Base-by-base conservation (phyloP, 208 protist genomes). In the Trypanosoma theileri region DNA sequence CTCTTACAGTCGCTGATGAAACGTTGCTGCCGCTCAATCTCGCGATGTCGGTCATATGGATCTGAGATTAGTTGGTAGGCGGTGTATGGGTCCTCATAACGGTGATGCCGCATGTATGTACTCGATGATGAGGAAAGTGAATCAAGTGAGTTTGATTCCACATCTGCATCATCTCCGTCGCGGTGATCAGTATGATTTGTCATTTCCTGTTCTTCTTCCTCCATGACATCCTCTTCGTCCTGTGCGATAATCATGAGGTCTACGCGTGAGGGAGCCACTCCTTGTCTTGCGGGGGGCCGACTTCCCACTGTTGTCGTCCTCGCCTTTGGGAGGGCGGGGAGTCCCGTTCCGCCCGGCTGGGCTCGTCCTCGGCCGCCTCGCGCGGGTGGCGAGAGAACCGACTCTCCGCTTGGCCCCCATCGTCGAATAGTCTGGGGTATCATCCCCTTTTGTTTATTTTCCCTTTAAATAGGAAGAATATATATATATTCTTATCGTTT, bases 1-100 rank as follows among this genome's bases (percentile, higher is more conserved):
- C 82, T 70, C 42, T 82, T 88, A 65, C 75, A 82, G 56, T 94
- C 82, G 45, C 79, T 80, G 16, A 93, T 61, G 66, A 94, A 96
- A 24, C 70, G 71, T 59, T 82, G 73, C 70, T 92, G 84, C 24
- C 83, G 76, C 42, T 54, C 71, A 22, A 89, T 68, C 73, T 97
- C 92, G 0, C 69, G 71, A 11, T 68, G 64, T 26, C 71, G 71
- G 44, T 88, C 88, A 75, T 94, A 96, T 46, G 81, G 80, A 19
- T 97, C 90, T 51, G 77, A 75, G 21, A 65, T 57, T 19, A 60
- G 56, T 16, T 73, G 63, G 58, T 79, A 83, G 16, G 78, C 71
- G 9, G 79, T 75, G 54, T 46, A 50, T 13, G 69, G 58, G 26
- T 80, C 55, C 55, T 79, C 69, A 61, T 84, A 86, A n/a, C 84